A percentile compares a stretch with the other conserved stretches of the same genome.
These are phyloP conservation scores for Gymnopilus dilepis DNA, from an alignment of 768 basidiomycete species.

Conservation along the genomic window DNA sequence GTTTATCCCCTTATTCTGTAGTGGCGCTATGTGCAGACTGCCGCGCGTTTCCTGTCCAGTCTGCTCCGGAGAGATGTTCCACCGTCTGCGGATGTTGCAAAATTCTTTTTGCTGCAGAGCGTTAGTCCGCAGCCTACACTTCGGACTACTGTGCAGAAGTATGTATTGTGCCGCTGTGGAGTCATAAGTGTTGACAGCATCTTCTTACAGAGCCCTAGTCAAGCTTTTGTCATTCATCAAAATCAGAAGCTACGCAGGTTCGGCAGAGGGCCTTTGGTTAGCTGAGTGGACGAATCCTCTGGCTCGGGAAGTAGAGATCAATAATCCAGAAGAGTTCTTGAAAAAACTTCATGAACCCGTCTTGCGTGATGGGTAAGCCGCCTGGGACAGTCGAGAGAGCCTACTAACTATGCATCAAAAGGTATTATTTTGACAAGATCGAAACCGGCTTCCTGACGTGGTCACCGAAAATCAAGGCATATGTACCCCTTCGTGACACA, in stretches of 20 bases:
- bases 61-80: conserved; percentile 68
- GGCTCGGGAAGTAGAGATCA: conserved; percentile 47
- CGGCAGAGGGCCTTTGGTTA: conserved; percentile 71
- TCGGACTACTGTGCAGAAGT: conserved; percentile 70
- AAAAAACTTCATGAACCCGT: conserved; percentile 48
- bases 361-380: conserved; percentile 38
- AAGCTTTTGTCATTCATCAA: conserved; percentile 74
- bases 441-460: conserved; percentile 82
- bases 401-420: conserved; percentile 30
- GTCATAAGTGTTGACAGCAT: neutral
- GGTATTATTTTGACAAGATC: conserved; percentile 73
- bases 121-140: conserved; percentile 77
- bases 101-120: conserved; percentile 68
- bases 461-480: conserved; percentile 67
- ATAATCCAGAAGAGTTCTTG: conserved; percentile 56
- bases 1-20: conserved; percentile 36
- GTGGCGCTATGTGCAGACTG: conserved; percentile 86
- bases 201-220: conserved; percentile 59
- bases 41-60: conserved; percentile 61
- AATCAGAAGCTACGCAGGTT: conserved; percentile 72
- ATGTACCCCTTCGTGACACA: conserved; percentile 45
- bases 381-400: neutral
- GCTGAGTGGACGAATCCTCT: conserved; percentile 75
- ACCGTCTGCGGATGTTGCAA: conserved; percentile 56
- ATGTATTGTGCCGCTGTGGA: conserved; percentile 21